Conservation (phyloP, 306 rosid genomes). For the Oemleria cerasiformis region DNA sequence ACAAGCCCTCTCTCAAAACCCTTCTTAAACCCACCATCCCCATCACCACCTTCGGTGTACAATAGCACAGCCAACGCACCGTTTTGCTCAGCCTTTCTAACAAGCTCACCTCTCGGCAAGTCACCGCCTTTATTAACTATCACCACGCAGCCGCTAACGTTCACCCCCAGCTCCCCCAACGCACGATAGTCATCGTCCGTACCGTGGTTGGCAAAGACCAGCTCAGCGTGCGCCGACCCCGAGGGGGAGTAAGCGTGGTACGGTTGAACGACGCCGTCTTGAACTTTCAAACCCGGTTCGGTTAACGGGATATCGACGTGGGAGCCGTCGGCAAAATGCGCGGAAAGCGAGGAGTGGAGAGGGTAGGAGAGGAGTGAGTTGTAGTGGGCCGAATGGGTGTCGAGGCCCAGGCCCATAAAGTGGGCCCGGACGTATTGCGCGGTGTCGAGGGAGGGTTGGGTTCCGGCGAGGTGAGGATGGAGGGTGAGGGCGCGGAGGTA, state of each 20-base stretch:
- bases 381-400: conserved; percentile 47
- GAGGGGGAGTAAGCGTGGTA: conserved; percentile 97
- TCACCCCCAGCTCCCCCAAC: conserved; percentile 45
- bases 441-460: conserved; percentile 47
- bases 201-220: conserved; percentile 75
- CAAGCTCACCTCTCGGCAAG: conserved; percentile 52
- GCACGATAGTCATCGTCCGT: conserved; percentile 58
- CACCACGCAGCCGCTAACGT: conserved; percentile 68
- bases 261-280: conserved; percentile 42
- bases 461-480: conserved; percentile 95
- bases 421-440: conserved; percentile 43
- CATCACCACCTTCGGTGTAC: conserved; percentile 37
- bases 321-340: conserved; percentile 46
- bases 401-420: conserved; percentile 45
- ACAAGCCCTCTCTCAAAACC: conserved; percentile 95
- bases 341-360: conserved; percentile 50
- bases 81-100: conserved; percentile 61
- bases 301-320: conserved; percentile 27
- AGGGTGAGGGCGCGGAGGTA: conserved; percentile 76
- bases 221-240: conserved; percentile 50
- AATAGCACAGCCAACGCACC: conserved; percentile 74
- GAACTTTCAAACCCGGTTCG: conserved; percentile 22
- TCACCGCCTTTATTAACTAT: conserved; percentile 55
- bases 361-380: conserved; percentile 74
- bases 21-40: conserved; percentile 31